Base-by-base conservation (phyloP, 495 filamentous ascomycete species). In the Penicillium herquei region DNA sequence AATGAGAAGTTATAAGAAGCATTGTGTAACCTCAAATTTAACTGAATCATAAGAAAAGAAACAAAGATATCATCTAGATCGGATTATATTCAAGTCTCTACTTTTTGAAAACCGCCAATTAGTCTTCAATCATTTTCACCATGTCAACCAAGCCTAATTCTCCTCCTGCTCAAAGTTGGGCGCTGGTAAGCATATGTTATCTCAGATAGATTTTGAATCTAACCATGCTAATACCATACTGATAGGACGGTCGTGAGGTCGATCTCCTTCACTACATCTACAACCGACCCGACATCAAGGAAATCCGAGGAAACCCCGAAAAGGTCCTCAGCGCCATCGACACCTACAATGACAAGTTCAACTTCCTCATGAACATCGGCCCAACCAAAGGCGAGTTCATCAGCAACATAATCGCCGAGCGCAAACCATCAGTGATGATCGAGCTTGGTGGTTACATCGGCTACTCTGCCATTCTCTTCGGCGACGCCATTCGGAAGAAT, bases 361-460 rank as follows among this genome's bases (percentile, higher is more conserved):
- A 82, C 41, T 84, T 85, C 46, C 77, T 91, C 30, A 90, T 89
- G 82, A 91, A 90, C 57, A 74, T 91, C 26, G 81, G 80, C 54
- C 81, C 84, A 0, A 45, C 68, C 82, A 92, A 92, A 57, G 87
- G 86, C 30, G 73, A 70, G 31, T 80, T 86, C n/a, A 76, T 91
- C 10, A 72, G 72, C 2, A 66, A 82, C 33, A 60, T 88, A 1
- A 88, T 92, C 49, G 65, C 66, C 3, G 69, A 84, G 44, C 67
- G 76, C 37, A 84, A 83, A 60, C 89, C 89, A 1, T 53, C 75
- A 8, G 70, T 73, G 2, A 85, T 90, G 72, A 77, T 91, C 34
- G 89, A 92, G 67, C 77, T 91, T 6, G 89, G 89, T 34, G 86
- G 84, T 7, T 92, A 91, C 64, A 71, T 90, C 26, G 89, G 89